Evolutionary conservation across 2,329 filamentous ascomycete genomes (phyloP), one percentile per base, ranked within the genome.

Genomic region (Magnaporthiopsis poae): DNA sequence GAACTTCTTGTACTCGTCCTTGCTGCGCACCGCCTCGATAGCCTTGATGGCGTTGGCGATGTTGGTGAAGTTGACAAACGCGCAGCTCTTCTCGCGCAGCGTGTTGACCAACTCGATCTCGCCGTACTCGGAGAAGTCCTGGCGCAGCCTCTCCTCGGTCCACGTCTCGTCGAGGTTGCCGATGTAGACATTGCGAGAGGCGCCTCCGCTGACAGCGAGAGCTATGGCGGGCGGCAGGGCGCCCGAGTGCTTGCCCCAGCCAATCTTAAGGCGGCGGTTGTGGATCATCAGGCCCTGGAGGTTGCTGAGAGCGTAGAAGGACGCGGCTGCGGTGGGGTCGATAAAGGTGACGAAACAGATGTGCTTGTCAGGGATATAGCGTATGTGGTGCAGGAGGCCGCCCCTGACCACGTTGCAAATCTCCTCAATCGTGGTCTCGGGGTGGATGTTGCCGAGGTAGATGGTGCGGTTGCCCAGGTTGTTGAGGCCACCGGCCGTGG

Each of bases 261-360:
- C 95, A 76, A 99, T 97, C 85, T 99, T 99, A 71, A 99, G 83
- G 65, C 95, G 89, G 70, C 95, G 88, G 80, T 99, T 99, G 81
- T 99, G 95, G 73, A 99, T 99, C 95, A 99, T 99, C 70, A 99
- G 81, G 31, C 95, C 95, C 76, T 99, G 95, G 35, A 99, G 83
- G 79, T 98, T 98, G 84, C 93, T 97, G 68, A 99, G 82, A 60
- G 95, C 95, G 73, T 97, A 99, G 82, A 99, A 99, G 0, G 94
- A 97, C 60, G 95, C 95, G 31, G 95, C 95, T 3, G 95, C 96
- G 31, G 95, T 99, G 11, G 95, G 95, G 75, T 99, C 95, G 77
- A 99, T 98, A 79, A 99, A 99, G 1, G 95, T 99, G 67, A 99
- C 95, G 75, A 99, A 99, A 83, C 95, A 99, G 72, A 99, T 99